A percentile compares a stretch with the other conserved stretches of the same genome.
phyloP scores from a whole-genome alignment of 805 yeast species.

The Candida hungchunana region DNA sequence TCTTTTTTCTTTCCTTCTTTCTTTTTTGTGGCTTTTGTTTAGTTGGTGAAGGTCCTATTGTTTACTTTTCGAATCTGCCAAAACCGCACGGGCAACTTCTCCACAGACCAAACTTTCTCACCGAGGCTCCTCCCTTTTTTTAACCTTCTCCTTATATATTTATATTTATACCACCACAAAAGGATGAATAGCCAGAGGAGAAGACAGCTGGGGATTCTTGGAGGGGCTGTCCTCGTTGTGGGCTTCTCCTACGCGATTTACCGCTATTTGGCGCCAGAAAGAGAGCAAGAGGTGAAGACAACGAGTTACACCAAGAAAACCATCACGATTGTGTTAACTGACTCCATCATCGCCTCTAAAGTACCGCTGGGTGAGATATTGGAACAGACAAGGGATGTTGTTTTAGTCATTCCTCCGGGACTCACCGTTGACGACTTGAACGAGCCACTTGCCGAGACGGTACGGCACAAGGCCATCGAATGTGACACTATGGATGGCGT shows the following conservation, averaged over 20 bases:
- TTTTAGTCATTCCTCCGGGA: slow-evolving; percentile 33
- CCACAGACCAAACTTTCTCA: background rate
- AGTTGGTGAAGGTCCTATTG: background rate
- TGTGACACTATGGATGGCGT: slow-evolving; percentile 47
- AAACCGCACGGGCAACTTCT: background rate
- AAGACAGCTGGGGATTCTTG: slow-evolving; percentile 5
- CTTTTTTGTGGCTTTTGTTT: background rate
- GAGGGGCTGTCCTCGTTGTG: slow-evolving; percentile 11
- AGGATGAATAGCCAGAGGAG: slow-evolving; percentile 5
- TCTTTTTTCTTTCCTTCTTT: background rate
- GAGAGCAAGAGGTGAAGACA: background rate
- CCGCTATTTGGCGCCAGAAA: background rate
- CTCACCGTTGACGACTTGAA: slow-evolving; percentile 17
- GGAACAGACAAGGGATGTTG: slow-evolving; percentile 28
- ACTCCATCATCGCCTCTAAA: slow-evolving; percentile 25
- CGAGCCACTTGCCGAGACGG: slow-evolving; percentile 25
- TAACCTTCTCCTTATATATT: too few species aligned
- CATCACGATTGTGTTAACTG: slow-evolving; percentile 23
- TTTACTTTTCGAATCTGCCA: background rate
- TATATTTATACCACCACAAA: background rate
- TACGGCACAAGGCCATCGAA: slow-evolving; percentile 25
- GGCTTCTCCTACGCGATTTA: slow-evolving; percentile 13
- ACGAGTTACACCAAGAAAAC: slow-evolving; percentile 20
- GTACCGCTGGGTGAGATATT: slow-evolving; percentile 25
- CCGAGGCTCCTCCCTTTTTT: background rate